Base-by-base conservation (phyloP, 768 basidiomycete species). In the Pisolithus orientalis region DNA sequence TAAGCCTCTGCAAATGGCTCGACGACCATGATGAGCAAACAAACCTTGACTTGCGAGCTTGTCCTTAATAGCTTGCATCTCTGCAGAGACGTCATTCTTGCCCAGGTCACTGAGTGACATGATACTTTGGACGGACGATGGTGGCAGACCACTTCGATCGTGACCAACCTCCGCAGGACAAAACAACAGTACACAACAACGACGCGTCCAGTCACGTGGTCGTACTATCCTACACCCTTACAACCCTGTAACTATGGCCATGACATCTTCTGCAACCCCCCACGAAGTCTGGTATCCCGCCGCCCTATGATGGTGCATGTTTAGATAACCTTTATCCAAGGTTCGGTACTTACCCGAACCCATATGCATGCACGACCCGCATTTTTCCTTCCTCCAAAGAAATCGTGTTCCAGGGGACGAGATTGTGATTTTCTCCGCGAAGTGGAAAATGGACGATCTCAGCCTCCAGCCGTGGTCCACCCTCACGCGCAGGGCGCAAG, bases 361-460 rank as follows among this genome's bases (percentile, higher is more conserved):
- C 82, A 62, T 84, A 84, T 25, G 80, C 79, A 65, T 84, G 82
- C 17, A 81, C 70, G 2, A 82, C 74, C 11, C 58, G 53, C 59
- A 70, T 62, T 24, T 60, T 53, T 44, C 57, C 57, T 31, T 7
- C 47, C 32, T 38, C 56, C 65, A 47, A 64, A 53, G 53, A 61
- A 38, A 50, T 55, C 39, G 49, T 38, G 47, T 54, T 47, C 62
- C 50, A 52, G 50, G 53, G 59, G 44, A 53, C 59, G 47, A 59
- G 59, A 47, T 44, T 29, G 52, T 58, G 55, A 0, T 47, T 47
- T 56, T 55, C 50, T 50, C 43, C 52, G 39, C 34, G 57, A 49
- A 69, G 62, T 44, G 75, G 75, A 21, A 77, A 52, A 29, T 58
- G 54, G 48, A 75, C 53, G 53, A 60, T 54, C 55, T 83, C 78